phyloP scores from a whole-genome alignment of 1,284 basidiomycete genomes.

The Thecaphora thlaspeos region DNA sequence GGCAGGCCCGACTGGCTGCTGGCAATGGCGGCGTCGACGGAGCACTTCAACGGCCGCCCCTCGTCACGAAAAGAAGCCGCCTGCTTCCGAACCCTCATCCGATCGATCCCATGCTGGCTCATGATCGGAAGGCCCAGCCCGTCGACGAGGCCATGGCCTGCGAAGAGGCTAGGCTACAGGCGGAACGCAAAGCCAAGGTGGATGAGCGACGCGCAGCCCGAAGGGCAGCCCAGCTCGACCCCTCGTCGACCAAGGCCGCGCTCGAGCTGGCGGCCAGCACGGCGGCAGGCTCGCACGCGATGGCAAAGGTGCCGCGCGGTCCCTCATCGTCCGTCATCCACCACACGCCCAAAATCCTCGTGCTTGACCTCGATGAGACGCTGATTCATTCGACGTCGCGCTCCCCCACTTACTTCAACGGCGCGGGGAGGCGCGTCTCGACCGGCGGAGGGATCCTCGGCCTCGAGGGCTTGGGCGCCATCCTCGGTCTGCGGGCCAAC shows the following conservation, averaged over 20 bases:
- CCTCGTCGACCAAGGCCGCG: background rate
- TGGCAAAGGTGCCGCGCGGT: slow-evolving; percentile 20
- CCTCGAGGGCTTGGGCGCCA: slow-evolving; percentile 40
- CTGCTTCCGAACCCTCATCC: slow-evolving; percentile 45
- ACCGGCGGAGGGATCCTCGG: slow-evolving; percentile 36
- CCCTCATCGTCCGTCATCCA: slow-evolving; percentile 44
- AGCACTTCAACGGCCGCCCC: too few relatives aligned
- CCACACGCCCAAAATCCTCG: slow-evolving; percentile 55
- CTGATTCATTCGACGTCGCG: slow-evolving; percentile 94
- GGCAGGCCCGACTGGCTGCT: background rate
- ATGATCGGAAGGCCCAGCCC: slow-evolving; percentile 25
- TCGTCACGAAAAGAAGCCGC: too few relatives aligned
- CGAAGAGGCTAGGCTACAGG: slow-evolving; percentile 27
- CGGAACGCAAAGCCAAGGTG: slow-evolving; percentile 22
- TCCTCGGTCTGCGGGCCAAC: slow-evolving; percentile 47
- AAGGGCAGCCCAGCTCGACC: background rate
- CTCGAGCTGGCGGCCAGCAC: slow-evolving; percentile 8
- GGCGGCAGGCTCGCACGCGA: background rate
- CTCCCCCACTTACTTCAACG: slow-evolving; percentile 59
- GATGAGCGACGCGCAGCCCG: slow-evolving; percentile 20
- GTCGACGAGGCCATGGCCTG: slow-evolving; percentile 24
- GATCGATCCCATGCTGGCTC: slow-evolving; percentile 39
- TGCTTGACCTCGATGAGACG: slow-evolving; percentile 91
- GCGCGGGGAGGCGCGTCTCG: background rate
- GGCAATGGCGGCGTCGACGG: too few relatives aligned